Conservation (phyloP, 2,329 filamentous ascomycete genomes). For the Calonectria pseudoreteaudii region DNA sequence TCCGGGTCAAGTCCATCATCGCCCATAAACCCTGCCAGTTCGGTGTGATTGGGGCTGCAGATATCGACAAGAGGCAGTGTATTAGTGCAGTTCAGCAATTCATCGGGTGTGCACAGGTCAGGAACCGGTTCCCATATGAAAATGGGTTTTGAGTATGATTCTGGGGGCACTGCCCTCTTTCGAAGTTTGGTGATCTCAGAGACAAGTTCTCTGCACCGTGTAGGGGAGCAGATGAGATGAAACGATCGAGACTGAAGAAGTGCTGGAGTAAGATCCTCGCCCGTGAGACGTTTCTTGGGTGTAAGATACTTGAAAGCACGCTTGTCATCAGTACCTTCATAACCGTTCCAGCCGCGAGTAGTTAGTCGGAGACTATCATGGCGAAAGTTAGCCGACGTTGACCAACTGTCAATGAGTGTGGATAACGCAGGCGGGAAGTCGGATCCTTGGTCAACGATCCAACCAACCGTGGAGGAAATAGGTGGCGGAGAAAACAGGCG, state of each 20-base stretch:
- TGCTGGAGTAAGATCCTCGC: slow-evolving; percentile 73
- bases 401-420: slow-evolving; percentile 76
- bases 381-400: slow-evolving; percentile 78
- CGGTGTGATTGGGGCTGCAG: slow-evolving; percentile 85
- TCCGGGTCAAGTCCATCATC: slow-evolving; percentile 64
- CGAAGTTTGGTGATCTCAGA: slow-evolving; percentile 73
- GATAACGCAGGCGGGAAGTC: slow-evolving; percentile 83
- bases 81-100: slow-evolving; percentile 74
- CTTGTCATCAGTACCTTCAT: slow-evolving; percentile 76
- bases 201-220: slow-evolving; percentile 81
- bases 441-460: slow-evolving; percentile 90
- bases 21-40: slow-evolving; percentile 89
- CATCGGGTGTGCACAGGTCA: slow-evolving; percentile 81
- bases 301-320: slow-evolving; percentile 88
- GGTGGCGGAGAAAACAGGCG: slow-evolving; percentile 83
- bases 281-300: slow-evolving; percentile 84
- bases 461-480: slow-evolving; percentile 77
- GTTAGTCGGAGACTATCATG: slow-evolving; percentile 76
- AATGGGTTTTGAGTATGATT: slow-evolving; percentile 67
- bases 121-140: slow-evolving; percentile 98
- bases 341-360: slow-evolving; percentile 94
- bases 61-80: slow-evolving; percentile 71
- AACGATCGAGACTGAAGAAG: slow-evolving; percentile 82
- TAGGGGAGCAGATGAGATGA: slow-evolving; percentile 87
- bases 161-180: slow-evolving; percentile 51